phyloP scores from a whole-genome alignment of 2,329 filamentous ascomycete genomes.

The Calycina herbarum region DNA sequence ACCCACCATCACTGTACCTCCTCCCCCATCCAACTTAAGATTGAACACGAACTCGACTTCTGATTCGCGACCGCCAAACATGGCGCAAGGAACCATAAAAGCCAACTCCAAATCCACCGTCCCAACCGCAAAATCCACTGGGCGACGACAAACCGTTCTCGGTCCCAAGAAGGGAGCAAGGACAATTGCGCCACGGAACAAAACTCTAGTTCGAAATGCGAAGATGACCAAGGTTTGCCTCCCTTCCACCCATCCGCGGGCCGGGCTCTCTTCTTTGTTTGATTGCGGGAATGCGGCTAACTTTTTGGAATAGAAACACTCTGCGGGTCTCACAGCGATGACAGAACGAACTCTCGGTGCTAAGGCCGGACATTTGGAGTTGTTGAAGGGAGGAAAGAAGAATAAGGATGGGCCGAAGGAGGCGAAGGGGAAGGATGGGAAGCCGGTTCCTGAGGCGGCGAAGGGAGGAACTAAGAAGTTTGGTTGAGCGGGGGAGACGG shows the following conservation, averaged over 20 bases:
- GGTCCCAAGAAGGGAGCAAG: constrained; percentile 59
- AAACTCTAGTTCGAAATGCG: constrained; percentile 56
- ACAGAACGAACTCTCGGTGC: constrained; percentile 68
- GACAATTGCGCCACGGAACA: constrained; percentile 67
- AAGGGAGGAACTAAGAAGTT: constrained; percentile 39
- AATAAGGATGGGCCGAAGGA: constrained; percentile 44
- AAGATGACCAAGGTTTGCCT: constrained; percentile 59
- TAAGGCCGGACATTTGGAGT: constrained; percentile 68
- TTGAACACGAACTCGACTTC: background rate
- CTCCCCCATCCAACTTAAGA: no score
- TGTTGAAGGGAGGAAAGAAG: constrained; percentile 67
- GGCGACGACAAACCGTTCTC: constrained; percentile 39
- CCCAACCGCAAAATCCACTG: constrained; percentile 29
- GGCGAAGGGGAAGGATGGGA: constrained; percentile 38
- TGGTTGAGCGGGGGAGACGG: constrained; percentile 25
- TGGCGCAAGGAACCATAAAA: constrained; percentile 40
- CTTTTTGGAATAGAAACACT: constrained; percentile 51
- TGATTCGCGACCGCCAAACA: constrained; percentile 17
- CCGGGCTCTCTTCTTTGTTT: background rate
- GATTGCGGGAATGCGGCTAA: constrained; percentile 12
- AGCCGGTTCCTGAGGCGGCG: constrained; percentile 36
- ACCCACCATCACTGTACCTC: background rate
- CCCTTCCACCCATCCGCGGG: background rate
- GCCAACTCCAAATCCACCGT: constrained; percentile 29
- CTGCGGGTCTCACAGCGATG: constrained; percentile 59